These are phyloP conservation scores for Suillus plorans DNA, from an alignment of 768 basidiomycete species.

Conservation along the genomic window DNA sequence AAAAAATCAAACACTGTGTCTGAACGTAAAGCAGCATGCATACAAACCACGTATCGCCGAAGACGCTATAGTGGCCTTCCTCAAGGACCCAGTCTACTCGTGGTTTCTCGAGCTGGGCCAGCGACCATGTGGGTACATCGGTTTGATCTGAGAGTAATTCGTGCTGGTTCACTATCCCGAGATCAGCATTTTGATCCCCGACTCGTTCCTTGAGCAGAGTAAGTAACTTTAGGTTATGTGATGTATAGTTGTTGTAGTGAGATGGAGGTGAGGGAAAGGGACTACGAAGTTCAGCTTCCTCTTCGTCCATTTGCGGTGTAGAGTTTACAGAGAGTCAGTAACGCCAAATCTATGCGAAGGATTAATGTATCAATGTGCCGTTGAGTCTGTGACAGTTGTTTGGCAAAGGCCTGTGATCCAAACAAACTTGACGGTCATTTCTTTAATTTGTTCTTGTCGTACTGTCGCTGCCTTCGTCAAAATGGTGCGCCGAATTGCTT, in stretches of 20 bases:
- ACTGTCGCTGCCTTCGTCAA: not conserved
- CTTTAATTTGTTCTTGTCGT: not conserved
- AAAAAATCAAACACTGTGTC: slow-evolving; percentile 13
- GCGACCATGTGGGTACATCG: slow-evolving; percentile 77
- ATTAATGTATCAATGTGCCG: not conserved
- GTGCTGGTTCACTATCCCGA: slow-evolving; percentile 50
- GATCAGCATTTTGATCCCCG: slow-evolving; percentile 34
- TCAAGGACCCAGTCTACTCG: slow-evolving; percentile 90
- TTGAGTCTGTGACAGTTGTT: slow-evolving; percentile 2
- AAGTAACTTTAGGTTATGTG: slow-evolving; percentile 71
- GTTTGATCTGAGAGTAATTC: slow-evolving; percentile 66
- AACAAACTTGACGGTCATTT: not conserved
- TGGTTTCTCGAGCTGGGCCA: slow-evolving; percentile 78
- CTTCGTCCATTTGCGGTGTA: slow-evolving; percentile 44
- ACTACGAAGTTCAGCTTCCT: slow-evolving; percentile 76
- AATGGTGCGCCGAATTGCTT: slow-evolving; percentile 81
- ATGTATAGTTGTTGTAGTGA: slow-evolving; percentile 76
- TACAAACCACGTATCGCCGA: slow-evolving; percentile 91
- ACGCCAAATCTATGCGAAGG: not conserved
- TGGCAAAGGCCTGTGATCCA: slow-evolving; percentile 6
- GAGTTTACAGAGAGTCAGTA: not conserved
- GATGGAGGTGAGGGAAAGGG: slow-evolving; percentile 90
- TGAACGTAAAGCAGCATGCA: slow-evolving; percentile 29
- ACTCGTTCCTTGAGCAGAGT: slow-evolving; percentile 57
- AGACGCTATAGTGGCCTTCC: slow-evolving; percentile 78